These are phyloP conservation scores for Backusella liffmaniae DNA, from an alignment of 192 early-diverging fungal genomes.

Conservation along the genomic window DNA sequence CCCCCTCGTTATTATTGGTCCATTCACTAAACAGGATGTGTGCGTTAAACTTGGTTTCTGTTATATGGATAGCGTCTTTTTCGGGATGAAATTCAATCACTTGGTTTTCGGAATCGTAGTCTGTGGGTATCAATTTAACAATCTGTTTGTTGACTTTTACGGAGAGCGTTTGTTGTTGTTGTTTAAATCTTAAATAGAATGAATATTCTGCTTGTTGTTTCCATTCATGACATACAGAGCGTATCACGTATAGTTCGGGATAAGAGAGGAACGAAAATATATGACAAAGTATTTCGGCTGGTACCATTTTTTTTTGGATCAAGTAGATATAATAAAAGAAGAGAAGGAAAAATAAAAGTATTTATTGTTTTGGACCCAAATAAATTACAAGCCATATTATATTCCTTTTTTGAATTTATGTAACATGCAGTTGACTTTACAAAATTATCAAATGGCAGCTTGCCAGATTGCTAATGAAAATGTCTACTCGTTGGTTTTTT, in stretches of 20 bases:
- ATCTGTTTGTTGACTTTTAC: background rate
- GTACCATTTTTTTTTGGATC: background rate
- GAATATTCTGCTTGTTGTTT: background rate
- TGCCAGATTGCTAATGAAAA: background rate
- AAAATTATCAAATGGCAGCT: background rate
- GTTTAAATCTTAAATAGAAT: background rate
- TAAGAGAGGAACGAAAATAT: background rate
- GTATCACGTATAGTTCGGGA: background rate
- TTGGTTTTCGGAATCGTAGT: background rate
- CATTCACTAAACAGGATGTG: background rate
- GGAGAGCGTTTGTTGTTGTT: background rate
- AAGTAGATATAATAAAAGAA: background rate
- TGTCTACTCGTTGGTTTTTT: no score
- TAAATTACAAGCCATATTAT: background rate
- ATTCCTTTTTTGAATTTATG: no score
- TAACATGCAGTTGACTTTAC: background rate
- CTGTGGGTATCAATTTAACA: background rate
- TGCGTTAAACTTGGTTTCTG: background rate
- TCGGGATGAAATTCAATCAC: background rate
- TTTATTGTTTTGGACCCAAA: background rate
- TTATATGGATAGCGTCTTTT: background rate
- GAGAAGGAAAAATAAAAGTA: background rate
- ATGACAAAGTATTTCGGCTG: background rate
- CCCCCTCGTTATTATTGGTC: background rate
- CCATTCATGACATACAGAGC: background rate